These are phyloP conservation scores for Malus hybrid DNA, from an alignment of 331 rosid genomes.

Conservation along the genomic window DNA sequence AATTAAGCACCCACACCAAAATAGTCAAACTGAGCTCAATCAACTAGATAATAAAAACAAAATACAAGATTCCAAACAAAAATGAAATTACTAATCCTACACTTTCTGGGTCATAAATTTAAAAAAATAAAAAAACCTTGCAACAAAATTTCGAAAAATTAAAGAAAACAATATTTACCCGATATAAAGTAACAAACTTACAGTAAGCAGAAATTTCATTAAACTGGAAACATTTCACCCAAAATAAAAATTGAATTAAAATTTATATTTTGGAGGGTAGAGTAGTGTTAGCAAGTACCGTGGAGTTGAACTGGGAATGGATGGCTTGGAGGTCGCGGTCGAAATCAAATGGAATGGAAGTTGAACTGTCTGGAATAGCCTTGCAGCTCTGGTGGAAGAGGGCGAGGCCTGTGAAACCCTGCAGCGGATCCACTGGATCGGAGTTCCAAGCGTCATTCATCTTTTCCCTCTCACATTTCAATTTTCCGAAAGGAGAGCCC, in stretches of 20 bases:
- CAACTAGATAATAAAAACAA: neutral
- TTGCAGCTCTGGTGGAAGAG: slow-evolving; percentile 34
- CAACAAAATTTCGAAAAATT: too few species aligned
- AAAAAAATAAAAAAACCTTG: neutral
- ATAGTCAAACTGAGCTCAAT: neutral
- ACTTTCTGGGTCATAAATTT: neutral
- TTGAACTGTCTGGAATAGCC: neutral
- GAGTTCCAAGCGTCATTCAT: slow-evolving; percentile 27
- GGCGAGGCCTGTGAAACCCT: slow-evolving; percentile 35
- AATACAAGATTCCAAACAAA: neutral
- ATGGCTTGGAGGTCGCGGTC: slow-evolving; percentile 30
- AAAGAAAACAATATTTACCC: neutral
- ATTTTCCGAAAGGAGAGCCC: neutral
- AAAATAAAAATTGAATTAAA: neutral
- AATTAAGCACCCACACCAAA: neutral
- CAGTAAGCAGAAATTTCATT: neutral
- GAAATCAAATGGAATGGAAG: slow-evolving; percentile 25
- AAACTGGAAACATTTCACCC: neutral
- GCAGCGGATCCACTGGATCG: slow-evolving; percentile 47
- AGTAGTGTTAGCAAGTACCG: slow-evolving; percentile 19
- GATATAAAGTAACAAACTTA: neutral
- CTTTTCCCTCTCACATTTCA: neutral
- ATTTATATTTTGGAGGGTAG: neutral
- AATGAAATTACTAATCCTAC: neutral
- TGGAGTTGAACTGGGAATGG: slow-evolving; percentile 52